phyloP scores from a whole-genome alignment of 2,329 filamentous ascomycete genomes.

The Fusarium decemcellulare region DNA sequence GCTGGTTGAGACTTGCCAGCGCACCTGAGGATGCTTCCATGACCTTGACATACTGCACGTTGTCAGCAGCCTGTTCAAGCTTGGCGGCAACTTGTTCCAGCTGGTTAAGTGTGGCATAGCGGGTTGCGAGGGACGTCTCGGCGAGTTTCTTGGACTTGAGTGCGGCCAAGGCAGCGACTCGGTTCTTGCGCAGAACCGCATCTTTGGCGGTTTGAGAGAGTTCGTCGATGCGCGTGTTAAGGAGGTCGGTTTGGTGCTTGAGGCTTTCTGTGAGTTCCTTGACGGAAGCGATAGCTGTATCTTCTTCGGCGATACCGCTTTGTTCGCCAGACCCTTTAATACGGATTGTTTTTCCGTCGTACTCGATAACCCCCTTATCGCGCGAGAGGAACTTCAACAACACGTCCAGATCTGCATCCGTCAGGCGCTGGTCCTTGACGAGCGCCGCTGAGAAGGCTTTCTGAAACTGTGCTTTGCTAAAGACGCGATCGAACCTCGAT shows the following conservation, averaged over 20 bases:
- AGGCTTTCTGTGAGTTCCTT: constrained; percentile 84
- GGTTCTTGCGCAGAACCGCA: constrained; percentile 81
- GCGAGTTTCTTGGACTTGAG: constrained; percentile 87
- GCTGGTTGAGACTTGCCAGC: constrained; percentile 79
- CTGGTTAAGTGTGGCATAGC: constrained; percentile 81
- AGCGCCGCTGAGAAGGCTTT: constrained; percentile 69
- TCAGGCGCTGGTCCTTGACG: constrained; percentile 64
- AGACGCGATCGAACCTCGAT: constrained; percentile 75
- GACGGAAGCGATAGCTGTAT: constrained; percentile 85
- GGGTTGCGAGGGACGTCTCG: constrained; percentile 79
- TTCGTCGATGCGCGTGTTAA: constrained; percentile 76
- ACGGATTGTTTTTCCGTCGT: constrained; percentile 80
- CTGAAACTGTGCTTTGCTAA: constrained; percentile 75
- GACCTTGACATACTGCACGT: constrained; percentile 85
- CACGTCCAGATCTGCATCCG: constrained; percentile 76
- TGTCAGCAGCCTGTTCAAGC: constrained; percentile 88
- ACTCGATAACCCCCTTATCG: constrained; percentile 72
- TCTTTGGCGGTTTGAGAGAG: constrained; percentile 76
- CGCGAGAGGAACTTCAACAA: constrained; percentile 79
- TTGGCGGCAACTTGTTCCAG: constrained; percentile 87
- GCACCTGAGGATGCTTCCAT: constrained; percentile 85
- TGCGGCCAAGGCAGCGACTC: constrained; percentile 80
- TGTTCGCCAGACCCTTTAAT: constrained; percentile 72
- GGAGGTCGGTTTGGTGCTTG: constrained; percentile 77
- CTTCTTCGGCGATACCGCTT: constrained; percentile 77